Evolutionary conservation across 2,329 filamentous ascomycete genomes (phyloP), one percentile per base, ranked within the genome.

Genomic region (Tolypocladium capitatum): DNA sequence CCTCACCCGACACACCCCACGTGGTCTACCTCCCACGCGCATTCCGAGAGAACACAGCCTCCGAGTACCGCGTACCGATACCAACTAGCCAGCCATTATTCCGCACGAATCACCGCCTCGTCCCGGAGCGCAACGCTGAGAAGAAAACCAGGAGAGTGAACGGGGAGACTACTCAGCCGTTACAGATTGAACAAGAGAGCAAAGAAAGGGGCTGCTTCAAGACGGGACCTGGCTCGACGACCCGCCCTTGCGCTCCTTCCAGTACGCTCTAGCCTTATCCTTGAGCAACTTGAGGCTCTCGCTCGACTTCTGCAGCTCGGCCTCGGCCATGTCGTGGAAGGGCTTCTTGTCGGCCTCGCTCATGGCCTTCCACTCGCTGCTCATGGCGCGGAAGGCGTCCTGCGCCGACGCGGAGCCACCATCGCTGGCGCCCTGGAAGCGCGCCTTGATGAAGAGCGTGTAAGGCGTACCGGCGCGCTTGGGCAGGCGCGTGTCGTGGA

Each of bases 401-500:
- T 13, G 1, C 10, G 60, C 1, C 6, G 36, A 33, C 4, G 20
- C 5, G 24, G 48, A 49, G 4, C 30, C 38, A 0, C 61, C 56
- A 36, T 63, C 63, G 30, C 59, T 56, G 8, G 55, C 45, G 30
- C 18, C 21, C 14, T 43, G 54, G 59, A 62, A 69, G 48, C 65
- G 65, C 11, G 64, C 56, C 57, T 65, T 64, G 48, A 65, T 48
- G 58, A 62, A 79, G 4, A 62, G 48, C 9, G 47, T 43, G 52
- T 57, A 77, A 27, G 66, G 24, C 13, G 46, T 56, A 13, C 33
- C 0, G 11, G 68, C 55, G 33, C 52, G 55, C 59, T 68, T 71
- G 52, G 76, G 76, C 32, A 64, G 51, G 36, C 76, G 75, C 3
- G 68, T 61, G 55, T 80, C 76, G 2, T 51, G 52, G 52, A 80